Evolutionary conservation across 805 yeast genomes (phyloP).

Genomic region (Teunomyces funiuensis): DNA sequence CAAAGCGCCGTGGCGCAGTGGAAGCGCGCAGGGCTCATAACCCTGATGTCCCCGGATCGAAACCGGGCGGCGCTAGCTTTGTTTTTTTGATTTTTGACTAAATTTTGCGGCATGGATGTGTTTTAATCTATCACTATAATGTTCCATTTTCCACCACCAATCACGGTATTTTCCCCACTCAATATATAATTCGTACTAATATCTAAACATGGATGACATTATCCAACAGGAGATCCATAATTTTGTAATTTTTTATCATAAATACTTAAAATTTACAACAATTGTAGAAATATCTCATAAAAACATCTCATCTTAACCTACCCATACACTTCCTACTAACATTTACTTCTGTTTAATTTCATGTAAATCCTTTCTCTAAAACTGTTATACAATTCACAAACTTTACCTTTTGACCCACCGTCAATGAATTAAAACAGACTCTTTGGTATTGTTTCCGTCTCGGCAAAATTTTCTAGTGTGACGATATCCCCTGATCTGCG

Average conservation of each 20-base stretch:
- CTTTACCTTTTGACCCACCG: no score
- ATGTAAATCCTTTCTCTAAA: no score
- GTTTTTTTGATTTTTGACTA: constrained; percentile 19
- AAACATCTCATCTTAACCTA: neutral
- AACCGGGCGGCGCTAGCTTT: constrained; percentile 85
- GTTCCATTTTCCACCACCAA: neutral
- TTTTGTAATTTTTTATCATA: neutral
- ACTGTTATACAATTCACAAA: no score
- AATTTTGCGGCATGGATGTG: constrained; percentile 1
- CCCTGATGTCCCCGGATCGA: constrained; percentile 98
- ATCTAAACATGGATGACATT: no score
- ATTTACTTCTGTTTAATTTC: no score
- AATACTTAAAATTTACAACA: no score
- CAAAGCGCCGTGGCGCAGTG: constrained; percentile 95
- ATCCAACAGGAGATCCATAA: no score
- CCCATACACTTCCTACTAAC: neutral
- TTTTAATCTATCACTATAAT: neutral
- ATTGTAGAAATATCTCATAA: no score
- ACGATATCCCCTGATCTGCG: constrained; percentile 6
- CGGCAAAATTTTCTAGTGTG: constrained; percentile 5
- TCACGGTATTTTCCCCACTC: no score
- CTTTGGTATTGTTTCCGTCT: neutral
- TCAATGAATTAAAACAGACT: no score
- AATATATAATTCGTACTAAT: no score
- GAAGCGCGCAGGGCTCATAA: constrained; percentile 99